Conservation (phyloP, 257 asterid species). For the Lycium ferocissimum region DNA sequence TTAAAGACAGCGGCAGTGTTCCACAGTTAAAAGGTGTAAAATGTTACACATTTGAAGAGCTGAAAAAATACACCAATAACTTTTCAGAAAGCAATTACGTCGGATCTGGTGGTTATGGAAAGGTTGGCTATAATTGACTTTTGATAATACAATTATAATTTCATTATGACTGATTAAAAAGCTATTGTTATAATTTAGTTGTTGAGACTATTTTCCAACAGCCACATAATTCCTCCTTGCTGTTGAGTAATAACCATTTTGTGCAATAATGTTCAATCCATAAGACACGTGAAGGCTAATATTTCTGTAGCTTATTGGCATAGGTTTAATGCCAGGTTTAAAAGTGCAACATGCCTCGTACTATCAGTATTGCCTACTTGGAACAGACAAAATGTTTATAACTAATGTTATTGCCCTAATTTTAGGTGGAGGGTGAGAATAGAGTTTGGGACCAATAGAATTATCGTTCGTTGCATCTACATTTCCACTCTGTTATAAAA, state of each 20-base stretch:
- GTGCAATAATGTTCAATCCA: background rate
- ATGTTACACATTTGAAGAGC: conserved; percentile 70
- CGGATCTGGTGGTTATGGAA: conserved; percentile 38
- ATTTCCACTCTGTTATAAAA: background rate
- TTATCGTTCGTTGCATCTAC: background rate
- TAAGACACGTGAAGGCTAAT: background rate
- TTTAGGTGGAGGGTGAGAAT: background rate
- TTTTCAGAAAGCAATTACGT: conserved; percentile 43
- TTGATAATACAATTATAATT: background rate
- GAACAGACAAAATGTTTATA: background rate
- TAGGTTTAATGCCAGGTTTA: background rate
- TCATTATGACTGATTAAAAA: background rate
- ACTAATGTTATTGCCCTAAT: background rate
- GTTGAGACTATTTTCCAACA: background rate
- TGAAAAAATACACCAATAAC: conserved; percentile 50
- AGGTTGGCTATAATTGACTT: conserved; percentile 28
- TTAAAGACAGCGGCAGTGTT: conserved; percentile 68
- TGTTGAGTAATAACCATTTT: background rate
- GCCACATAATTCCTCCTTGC: background rate
- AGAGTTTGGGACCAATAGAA: background rate
- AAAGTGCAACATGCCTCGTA: background rate
- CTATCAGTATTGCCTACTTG: background rate
- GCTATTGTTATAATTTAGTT: background rate
- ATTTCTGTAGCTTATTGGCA: background rate
- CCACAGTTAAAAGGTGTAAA: conserved; percentile 83